Evolutionary conservation across 2,329 filamentous ascomycete species (phyloP).

Genomic region (Neocatenulostroma microsporum): DNA sequence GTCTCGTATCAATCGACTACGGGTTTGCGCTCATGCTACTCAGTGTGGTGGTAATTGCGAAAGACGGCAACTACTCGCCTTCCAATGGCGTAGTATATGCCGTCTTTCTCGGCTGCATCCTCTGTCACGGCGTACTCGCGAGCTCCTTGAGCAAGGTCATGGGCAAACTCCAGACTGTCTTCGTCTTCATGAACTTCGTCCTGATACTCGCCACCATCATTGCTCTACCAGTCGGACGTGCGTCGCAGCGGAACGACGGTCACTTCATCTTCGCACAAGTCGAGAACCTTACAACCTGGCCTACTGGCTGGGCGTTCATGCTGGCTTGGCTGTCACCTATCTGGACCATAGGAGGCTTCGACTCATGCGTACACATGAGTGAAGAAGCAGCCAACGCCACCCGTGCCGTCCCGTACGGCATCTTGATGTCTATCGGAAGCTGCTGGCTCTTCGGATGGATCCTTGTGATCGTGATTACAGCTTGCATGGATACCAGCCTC

Average conservation of each 20-base stretch:
- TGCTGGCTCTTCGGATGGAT: slow-evolving; percentile 53
- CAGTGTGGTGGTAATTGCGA: slow-evolving; percentile 50
- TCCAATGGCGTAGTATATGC: slow-evolving; percentile 51
- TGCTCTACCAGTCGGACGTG: slow-evolving; percentile 45
- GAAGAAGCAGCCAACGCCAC: slow-evolving; percentile 56
- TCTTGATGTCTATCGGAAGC: slow-evolving; percentile 50
- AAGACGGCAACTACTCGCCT: slow-evolving; percentile 50
- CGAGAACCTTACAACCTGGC: slow-evolving; percentile 51
- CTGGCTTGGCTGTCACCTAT: slow-evolving; percentile 54
- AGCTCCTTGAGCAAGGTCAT: slow-evolving; percentile 49
- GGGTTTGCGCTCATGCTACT: slow-evolving; percentile 52
- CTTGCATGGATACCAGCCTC: slow-evolving; percentile 49
- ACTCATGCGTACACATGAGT: slow-evolving; percentile 52
- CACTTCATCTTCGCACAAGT: slow-evolving; percentile 50
- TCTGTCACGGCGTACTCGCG: slow-evolving; percentile 49
- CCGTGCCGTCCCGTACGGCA: slow-evolving; percentile 52
- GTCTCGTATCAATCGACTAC: slow-evolving; percentile 55
- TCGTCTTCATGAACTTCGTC: slow-evolving; percentile 48
- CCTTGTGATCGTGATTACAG: slow-evolving; percentile 50
- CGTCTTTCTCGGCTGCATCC: slow-evolving; percentile 48
- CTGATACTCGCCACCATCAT: slow-evolving; percentile 50
- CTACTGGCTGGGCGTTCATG: slow-evolving; percentile 45
- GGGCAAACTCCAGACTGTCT: slow-evolving; percentile 51
- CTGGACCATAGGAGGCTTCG: slow-evolving; percentile 53
- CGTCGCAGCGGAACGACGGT: slow-evolving; percentile 33